phyloP scores from a whole-genome alignment of 1,284 basidiomycete species.

The Austroboletus olivaceoglutinosus region DNA sequence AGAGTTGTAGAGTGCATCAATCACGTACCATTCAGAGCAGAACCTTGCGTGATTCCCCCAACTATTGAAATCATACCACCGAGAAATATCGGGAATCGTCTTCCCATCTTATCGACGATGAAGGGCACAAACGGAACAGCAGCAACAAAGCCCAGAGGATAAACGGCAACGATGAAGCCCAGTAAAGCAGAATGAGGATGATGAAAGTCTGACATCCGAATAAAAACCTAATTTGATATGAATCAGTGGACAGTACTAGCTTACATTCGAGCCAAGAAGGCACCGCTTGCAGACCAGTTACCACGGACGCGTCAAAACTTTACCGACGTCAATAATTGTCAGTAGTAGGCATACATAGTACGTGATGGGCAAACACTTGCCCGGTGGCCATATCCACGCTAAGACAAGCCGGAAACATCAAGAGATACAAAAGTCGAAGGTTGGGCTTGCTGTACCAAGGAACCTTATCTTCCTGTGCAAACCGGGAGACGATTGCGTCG shows the following conservation, averaged over 20 bases:
- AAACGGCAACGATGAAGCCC: not conserved
- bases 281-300: not conserved
- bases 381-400: not conserved
- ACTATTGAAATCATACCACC: not conserved
- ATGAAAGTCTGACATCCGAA: not conserved
- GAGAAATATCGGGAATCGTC: not conserved
- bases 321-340: not conserved
- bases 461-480: not conserved
- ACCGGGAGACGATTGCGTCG: not conserved
- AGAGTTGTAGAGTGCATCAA: too few species aligned
- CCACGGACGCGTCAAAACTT: not conserved
- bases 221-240: not conserved
- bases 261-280: not conserved
- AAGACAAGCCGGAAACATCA: not conserved
- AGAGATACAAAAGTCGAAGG: not conserved
- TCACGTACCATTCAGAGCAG: not conserved
- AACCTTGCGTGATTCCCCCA: not conserved
- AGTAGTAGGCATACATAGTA: not conserved
- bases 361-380: not conserved
- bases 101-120: not conserved
- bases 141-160: not conserved
- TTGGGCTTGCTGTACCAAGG: not conserved
- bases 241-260: not conserved
- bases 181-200: not conserved
- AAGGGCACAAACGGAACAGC: not conserved